These are phyloP conservation scores for Pinus tabuliformis DNA, from an alignment of 75 land plant genomes.

Conservation along the genomic window DNA sequence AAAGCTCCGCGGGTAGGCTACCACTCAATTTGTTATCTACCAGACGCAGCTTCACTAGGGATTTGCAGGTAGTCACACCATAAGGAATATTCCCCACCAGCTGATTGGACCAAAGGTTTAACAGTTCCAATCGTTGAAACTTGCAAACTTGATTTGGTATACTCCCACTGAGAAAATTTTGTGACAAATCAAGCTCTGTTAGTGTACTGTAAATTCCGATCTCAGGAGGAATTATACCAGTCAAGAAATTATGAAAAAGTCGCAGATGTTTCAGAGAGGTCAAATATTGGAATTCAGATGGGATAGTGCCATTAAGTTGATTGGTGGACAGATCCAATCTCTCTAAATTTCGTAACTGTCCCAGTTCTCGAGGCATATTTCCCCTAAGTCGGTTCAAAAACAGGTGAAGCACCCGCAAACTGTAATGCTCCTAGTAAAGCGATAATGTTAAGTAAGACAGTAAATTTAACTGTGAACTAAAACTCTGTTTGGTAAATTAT, in stretches of 20 bases:
- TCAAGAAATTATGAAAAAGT: conserved; percentile 52
- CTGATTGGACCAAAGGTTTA: conserved; percentile 50
- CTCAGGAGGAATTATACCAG: conserved; percentile 56
- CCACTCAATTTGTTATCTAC: conserved; percentile 65
- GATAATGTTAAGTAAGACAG: too few relatives aligned
- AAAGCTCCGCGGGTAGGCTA: conserved; percentile 62
- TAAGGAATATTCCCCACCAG: conserved; percentile 61
- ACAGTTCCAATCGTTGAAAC: conserved; percentile 35
- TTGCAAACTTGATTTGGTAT: conserved; percentile 56
- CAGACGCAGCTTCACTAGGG: conserved; percentile 62
- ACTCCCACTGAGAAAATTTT: conserved; percentile 54
- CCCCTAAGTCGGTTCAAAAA: conserved; percentile 71
- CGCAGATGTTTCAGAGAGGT: conserved; percentile 38
- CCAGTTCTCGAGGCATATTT: conserved; percentile 42
- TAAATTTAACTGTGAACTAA: too few relatives aligned
- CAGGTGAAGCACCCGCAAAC: conserved; percentile 40
- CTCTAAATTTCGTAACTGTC: conserved; percentile 33
- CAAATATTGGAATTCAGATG: conserved; percentile 47
- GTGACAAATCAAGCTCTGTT: conserved; percentile 63
- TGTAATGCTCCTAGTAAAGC: too few relatives aligned
- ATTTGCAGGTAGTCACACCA: conserved; percentile 43
- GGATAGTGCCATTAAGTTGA: conserved; percentile 60
- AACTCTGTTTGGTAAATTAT: too few relatives aligned
- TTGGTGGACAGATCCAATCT: conserved; percentile 76
- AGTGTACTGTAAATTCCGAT: conserved; percentile 50